Conservation (phyloP, 2,329 filamentous ascomycete species). For the Cucurbitaria berberidis region DNA sequence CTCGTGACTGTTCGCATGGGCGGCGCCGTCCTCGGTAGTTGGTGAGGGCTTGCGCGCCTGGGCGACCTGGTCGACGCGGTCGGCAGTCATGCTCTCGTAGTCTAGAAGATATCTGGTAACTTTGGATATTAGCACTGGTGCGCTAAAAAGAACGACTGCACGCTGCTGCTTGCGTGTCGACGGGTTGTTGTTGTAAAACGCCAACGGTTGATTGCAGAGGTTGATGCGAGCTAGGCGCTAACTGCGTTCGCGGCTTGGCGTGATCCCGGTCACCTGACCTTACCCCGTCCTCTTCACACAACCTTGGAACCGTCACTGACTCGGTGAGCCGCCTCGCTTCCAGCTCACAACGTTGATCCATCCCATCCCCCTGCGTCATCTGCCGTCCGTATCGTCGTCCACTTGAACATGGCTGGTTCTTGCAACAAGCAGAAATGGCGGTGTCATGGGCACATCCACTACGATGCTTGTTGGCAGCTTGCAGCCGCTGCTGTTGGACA, state of each 20-base stretch:
- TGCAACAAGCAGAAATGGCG: slow-evolving; percentile 11
- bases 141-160: slow-evolving; percentile 24
- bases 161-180: slow-evolving; percentile 7
- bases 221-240: neutral
- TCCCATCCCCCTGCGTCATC: too few relatives aligned
- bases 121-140: slow-evolving; percentile 22
- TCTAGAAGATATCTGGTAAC: slow-evolving; percentile 15
- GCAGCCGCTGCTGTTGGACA: slow-evolving; percentile 19
- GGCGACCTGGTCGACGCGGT: slow-evolving; percentile 11
- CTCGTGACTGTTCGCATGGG: slow-evolving; percentile 4
- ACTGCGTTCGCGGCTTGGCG: neutral
- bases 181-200: slow-evolving; percentile 2
- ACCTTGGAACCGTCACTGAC: slow-evolving; percentile 6
- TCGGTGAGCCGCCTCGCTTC: slow-evolving; percentile 18
- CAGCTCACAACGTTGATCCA: slow-evolving; percentile 19
- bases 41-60: slow-evolving; percentile 18
- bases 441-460: slow-evolving; percentile 15
- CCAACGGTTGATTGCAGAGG: slow-evolving; percentile 2
- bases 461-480: slow-evolving; percentile 7
- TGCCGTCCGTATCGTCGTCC: slow-evolving; percentile 14
- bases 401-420: slow-evolving; percentile 17
- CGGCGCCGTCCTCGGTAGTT: slow-evolving; percentile 14
- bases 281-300: neutral
- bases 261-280: neutral
- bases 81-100: slow-evolving; percentile 20